Evolutionary conservation across 2,329 filamentous ascomycete genomes (phyloP), one percentile per base, ranked within the genome.

Genomic region (Exophiala calicioides): DNA sequence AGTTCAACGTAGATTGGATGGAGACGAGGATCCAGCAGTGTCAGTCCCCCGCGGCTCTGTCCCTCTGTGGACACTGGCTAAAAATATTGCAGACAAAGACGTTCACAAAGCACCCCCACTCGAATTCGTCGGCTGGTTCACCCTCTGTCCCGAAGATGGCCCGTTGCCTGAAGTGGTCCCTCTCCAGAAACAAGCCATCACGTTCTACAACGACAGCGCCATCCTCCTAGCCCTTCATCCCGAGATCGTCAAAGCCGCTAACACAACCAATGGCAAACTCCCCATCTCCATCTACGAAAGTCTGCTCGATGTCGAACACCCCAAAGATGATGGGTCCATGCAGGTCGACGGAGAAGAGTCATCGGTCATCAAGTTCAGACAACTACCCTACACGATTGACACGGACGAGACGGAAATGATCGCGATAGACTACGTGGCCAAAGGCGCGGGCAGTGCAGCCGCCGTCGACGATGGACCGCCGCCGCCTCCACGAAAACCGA

Each of bases 341-440:
- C 81, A 84, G 59, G 85, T 91, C 71, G 84, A 87, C 55, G 86
- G 88, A 55, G 74, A 73, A 65, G 77, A 64, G 68, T 44, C 59
- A 23, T 66, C 72, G 2, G 80, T 77, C 39, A 76, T 93, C 50
- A 85, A 81, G 60, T 97, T 97, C 68, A 81, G 85, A 50, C 86
- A 94, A 62, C 70, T 97, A 7, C 81, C 85, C 1, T 97, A 93
- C 66, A 85, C 85, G 0, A 84, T 97, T 2, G 93, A 97, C 70
- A 95, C 90, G 0, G 89, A 88, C 7, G 90, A 97, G 66, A 90
- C 90, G 1, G 93, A 98, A 68, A 96, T 96, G 90, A 97, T 98
- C 57, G 87, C 88, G 58, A 88, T 98, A 61, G 90, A 96, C 67
- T 95, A 90, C 57, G 86, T 98, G 15, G 90, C 91, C 1, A 84